phyloP scores from a whole-genome alignment of 495 filamentous ascomycete species.

The Penicillium verhagenii region DNA sequence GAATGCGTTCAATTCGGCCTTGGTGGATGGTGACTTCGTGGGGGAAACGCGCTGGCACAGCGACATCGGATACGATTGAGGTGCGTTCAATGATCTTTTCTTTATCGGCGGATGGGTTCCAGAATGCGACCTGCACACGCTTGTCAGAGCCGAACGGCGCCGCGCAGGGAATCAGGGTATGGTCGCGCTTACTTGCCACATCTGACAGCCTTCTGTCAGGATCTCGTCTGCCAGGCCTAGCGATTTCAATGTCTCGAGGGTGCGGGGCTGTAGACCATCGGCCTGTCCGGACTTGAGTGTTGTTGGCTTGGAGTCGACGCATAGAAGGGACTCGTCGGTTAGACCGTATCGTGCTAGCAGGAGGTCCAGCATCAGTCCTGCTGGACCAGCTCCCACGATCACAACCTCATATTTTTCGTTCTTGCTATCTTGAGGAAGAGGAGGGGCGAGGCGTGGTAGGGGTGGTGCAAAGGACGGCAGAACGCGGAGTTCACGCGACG shows the following conservation, averaged over 20 bases:
- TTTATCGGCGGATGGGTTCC: constrained; percentile 48
- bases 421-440: constrained; percentile 7
- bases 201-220: constrained; percentile 36
- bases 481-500: constrained; percentile 40
- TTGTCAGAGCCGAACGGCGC: background rate
- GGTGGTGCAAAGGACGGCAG: constrained; percentile 43
- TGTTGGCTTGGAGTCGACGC: constrained; percentile 44
- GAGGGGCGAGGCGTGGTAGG: constrained; percentile 34
- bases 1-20: constrained; percentile 60
- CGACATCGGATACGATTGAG: constrained; percentile 46
- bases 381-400: constrained; percentile 46
- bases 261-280: constrained; percentile 62
- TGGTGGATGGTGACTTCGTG: constrained; percentile 61
- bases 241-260: constrained; percentile 61
- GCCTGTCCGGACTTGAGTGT: constrained; percentile 57
- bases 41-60: constrained; percentile 46
- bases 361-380: constrained; percentile 47
- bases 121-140: constrained; percentile 47
- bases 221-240: constrained; percentile 39
- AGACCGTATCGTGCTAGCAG: constrained; percentile 51
- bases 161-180: constrained; percentile 30
- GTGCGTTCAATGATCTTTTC: constrained; percentile 52
- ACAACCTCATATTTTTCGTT: constrained; percentile 45
- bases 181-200: constrained; percentile 40
- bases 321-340: constrained; percentile 41